phyloP scores from a whole-genome alignment of 768 basidiomycete species.

The Amanita muscaria region DNA sequence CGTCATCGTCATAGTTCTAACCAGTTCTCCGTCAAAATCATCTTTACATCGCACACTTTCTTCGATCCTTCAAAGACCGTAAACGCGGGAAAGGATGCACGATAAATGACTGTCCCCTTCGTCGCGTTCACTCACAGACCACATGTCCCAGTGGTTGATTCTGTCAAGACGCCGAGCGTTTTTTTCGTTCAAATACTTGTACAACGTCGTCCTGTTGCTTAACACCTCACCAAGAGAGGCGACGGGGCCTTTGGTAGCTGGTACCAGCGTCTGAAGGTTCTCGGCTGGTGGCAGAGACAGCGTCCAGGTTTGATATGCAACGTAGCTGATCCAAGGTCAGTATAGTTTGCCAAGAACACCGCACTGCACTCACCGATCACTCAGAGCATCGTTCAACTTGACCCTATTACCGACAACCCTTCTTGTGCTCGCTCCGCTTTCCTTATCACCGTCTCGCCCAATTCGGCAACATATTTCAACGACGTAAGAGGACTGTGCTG shows the following conservation, averaged over 20 bases:
- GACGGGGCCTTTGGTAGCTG: constrained; percentile 38
- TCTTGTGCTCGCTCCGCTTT: constrained; percentile 20
- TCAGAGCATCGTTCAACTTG: constrained; percentile 31
- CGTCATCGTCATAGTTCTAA: too few relatives aligned
- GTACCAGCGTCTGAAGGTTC: constrained; percentile 43
- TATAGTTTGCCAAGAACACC: neutral
- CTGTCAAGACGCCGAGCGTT: constrained; percentile 58
- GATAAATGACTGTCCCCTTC: constrained; percentile 73
- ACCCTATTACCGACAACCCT: constrained; percentile 54
- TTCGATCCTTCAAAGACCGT: constrained; percentile 12
- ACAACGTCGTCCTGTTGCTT: constrained; percentile 80
- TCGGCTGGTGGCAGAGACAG: constrained; percentile 48
- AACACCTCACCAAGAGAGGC: constrained; percentile 80
- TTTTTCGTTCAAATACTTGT: constrained; percentile 93
- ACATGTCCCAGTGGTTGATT: constrained; percentile 28
- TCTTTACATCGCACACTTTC: constrained; percentile 55
- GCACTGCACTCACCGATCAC: constrained; percentile 14
- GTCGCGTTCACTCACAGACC: constrained; percentile 71
- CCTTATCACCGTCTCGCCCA: too few relatives aligned
- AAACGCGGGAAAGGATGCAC: constrained; percentile 40
- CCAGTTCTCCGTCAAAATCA: constrained; percentile 82
- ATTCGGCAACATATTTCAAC: too few relatives aligned
- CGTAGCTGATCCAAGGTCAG: constrained; percentile 26
- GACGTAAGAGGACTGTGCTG: too few relatives aligned
- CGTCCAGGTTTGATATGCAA: constrained; percentile 61